Evolutionary conservation across 179 eudicot species (phyloP), one percentile per base, ranked within the genome.

Genomic region (Sideroxylon spinosum): DNA sequence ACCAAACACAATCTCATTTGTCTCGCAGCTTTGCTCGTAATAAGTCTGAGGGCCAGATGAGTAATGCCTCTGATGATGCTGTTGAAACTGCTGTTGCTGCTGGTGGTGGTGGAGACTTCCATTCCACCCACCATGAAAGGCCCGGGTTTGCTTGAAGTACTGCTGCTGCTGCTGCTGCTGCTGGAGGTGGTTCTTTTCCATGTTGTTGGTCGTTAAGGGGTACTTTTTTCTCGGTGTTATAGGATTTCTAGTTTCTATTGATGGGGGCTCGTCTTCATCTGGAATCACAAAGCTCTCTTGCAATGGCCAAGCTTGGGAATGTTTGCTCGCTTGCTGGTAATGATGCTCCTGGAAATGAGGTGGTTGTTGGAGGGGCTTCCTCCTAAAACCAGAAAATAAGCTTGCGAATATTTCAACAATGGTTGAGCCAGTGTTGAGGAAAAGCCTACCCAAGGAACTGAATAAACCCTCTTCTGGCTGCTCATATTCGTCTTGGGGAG

Each of bases 241-340:
- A 37, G 91, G 97, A 5, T 87, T 81, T 76, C 92, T 81, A 12
- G 88, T 76, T 73, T 95, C 99, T 4, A 90, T 71, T 26, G 97
- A 67, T 0, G 98, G 99, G 53, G 99, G 95, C 74, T 82, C 89
- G 44, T 93, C 98, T 87, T 88, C 97, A 74, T 86, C 85, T 53
- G 94, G 98, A 37, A 95, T 84, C 65, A 88, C 91, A 71, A 82
- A 90, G 84, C 98, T 95, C 81, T 95, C 99, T 81, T 85, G 99
- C 74, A 87, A 76, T 1, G 90, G 98, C 97, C 98, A 90, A n/a
- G 81, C 6, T 19, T 78, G 78, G 22, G 82, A 23, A 37, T 82
- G 80, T 74, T 64, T 72, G 22, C 69, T 64, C 0, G 80, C 83
- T 68, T 86, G 89, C 46, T 86, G 91, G 80, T 37, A 37, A 37